Evolutionary conservation across 352 stramenopile species (phyloP), one percentile per base, ranked within the genome.

Genomic region (Pythium myriotylum): DNA sequence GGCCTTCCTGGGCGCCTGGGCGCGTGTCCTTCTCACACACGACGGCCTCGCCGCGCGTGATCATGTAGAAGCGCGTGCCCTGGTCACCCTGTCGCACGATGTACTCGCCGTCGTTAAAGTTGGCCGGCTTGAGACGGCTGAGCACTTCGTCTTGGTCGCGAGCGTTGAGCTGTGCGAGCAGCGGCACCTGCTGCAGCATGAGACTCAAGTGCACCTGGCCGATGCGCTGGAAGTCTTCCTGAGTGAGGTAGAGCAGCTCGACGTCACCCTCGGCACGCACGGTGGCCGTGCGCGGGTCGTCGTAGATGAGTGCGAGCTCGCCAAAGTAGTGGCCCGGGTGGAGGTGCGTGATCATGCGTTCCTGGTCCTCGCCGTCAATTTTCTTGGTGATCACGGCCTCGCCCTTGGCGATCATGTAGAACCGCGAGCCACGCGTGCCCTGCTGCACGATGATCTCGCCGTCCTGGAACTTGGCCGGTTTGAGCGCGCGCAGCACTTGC

Each of bases 291-390:
- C 91, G 88, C 12, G 88, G 88, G 62, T 98, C 90, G 53, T 96
- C 84, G 59, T 97, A 93, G 54, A 98, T 95, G 23, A 98, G 74
- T 4, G 93, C 90, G 12, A 95, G 70, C 65, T 98, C 93, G 10
- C 93, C 93, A 70, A 98, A 98, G 74, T 97, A 98, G 53, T 95
- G 87, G 3, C 92, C 89, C n/a, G 86, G 86, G 53, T 95, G 83
- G 48, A 96, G 51, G 61, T 95, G 83, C 47, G 89, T 96, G 33
- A 96, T 73, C 86, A 95, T 93, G 24, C 84, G 81, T 32, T 95
- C 86, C 50, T 89, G 76, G 2, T 84, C 79, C 8, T 79, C 64
- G 24, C 61, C 68, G 22, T 73, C 58, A 5, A 84, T 76, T 2
- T 75, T 86, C 73, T 96, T 94, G 16, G 84, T 94, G 23, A 96